Base-by-base conservation (phyloP, 345 rosid genomes). In the Abelmoschus esculentus region DNA sequence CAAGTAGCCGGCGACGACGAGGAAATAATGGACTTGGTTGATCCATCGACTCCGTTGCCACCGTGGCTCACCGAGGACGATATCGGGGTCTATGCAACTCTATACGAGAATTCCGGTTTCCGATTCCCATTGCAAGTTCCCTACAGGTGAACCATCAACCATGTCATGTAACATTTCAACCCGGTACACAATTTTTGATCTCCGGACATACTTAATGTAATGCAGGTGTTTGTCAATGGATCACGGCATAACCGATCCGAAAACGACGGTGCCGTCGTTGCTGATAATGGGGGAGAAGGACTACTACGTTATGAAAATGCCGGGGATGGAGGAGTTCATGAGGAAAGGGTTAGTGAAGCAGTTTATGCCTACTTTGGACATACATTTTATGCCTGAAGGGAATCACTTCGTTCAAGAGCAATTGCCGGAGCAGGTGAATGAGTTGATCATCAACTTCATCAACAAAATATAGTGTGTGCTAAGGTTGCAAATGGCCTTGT, bases 351-450 rank as follows among this genome's bases (percentile, higher is more conserved):
- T 15, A 26, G 69, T 66, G 55, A 66, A 47, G 55, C 56, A 66
- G 22, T 66, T 66, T 7, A 46, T 66, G 56, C 56, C 32, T 4
- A 66, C 18, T 73, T 18, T 65, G 36, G 69, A 65, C 55, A 75
- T 83, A 29, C 54, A 60, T 11, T 67, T 74, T 57, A 6, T 83
- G 67, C 82, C 87, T 10, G 81, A 83, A 72, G 90, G 90, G 28
- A 74, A 63, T 3, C 90, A 83, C 78, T 86, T 82, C 71, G 81
- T 83, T 42, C 90, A 82, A 49, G 90, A 86, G 74, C 90, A 86
- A 47, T 74, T 70, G 15, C 87, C 90, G 6, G 82, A 77, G 19
- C 52, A 77, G 73, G 84, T 83, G 67, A 82, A 83, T 69, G 75
- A 82, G 67, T 78, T 79, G 49, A 47, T 86, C 44, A 62, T 86